phyloP scores from a whole-genome alignment of 225 moss, liverwort and hornwort genomes.

The Physcomitrellopsis africana region DNA sequence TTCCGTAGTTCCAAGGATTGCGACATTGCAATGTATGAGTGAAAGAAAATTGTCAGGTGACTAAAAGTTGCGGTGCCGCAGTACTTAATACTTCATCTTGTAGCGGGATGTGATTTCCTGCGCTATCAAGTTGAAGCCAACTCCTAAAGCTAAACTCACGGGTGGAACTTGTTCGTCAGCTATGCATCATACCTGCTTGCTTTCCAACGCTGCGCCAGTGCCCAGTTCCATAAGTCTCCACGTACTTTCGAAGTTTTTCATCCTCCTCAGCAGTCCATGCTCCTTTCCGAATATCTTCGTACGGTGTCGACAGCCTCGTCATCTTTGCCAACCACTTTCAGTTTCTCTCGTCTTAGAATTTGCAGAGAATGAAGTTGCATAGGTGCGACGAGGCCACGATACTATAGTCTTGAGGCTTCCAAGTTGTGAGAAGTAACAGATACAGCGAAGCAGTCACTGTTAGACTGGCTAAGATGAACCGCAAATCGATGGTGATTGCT shows the following conservation, averaged over 20 bases:
- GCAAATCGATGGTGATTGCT: neutral
- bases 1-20: neutral
- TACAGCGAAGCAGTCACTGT: no score
- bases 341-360: neutral
- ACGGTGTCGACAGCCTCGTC: slow-evolving; percentile 79
- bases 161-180: neutral
- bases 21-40: no score
- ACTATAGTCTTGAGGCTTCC: neutral
- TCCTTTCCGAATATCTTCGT: slow-evolving; percentile 91
- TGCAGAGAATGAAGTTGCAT: neutral
- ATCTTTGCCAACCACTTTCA: slow-evolving; percentile 39
- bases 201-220: slow-evolving; percentile 97
- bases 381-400: neutral
- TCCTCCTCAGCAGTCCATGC: slow-evolving; percentile 98
- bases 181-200: slow-evolving; percentile 73
- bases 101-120: neutral
- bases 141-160: no score
- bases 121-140: no score
- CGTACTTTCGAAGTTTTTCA: slow-evolving; percentile 87
- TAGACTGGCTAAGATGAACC: no score
- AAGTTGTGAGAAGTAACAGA: neutral
- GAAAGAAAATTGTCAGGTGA: neutral
- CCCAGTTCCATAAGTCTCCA: slow-evolving; percentile 88
- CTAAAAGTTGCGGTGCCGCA: no score
- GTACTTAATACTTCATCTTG: neutral